phyloP scores from a whole-genome alignment of 148 eudicot genomes.

The Dianthus caryophyllus region DNA sequence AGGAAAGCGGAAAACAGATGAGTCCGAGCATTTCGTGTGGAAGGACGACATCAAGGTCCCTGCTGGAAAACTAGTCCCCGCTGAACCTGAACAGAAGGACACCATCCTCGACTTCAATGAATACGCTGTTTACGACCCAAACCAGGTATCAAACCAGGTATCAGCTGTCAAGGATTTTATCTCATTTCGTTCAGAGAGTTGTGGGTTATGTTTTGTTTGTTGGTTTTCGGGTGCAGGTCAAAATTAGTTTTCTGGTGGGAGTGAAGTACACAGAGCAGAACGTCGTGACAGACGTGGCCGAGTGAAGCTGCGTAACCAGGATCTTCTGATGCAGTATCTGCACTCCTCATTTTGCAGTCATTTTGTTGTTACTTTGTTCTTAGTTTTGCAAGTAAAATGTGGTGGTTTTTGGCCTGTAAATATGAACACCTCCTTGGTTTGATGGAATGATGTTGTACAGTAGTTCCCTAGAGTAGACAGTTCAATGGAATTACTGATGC shows the following conservation, averaged over 20 bases:
- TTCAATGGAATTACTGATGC: neutral
- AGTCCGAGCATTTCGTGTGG: slow-evolving; percentile 74
- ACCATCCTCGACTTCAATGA: slow-evolving; percentile 78
- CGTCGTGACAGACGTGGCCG: slow-evolving; percentile 36
- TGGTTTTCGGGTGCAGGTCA: slow-evolving; percentile 38
- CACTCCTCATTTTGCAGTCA: neutral
- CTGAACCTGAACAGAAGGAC: slow-evolving; percentile 55
- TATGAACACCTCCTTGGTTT: neutral
- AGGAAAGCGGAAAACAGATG: slow-evolving; percentile 66
- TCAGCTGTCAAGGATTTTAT: no score
- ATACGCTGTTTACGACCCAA: slow-evolving; percentile 79
- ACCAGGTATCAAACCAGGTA: slow-evolving; percentile 36
- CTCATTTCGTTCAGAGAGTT: neutral
- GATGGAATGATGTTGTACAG: neutral
- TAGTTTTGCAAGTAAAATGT: neutral
- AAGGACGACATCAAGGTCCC: slow-evolving; percentile 81
- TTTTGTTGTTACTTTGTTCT: neutral
- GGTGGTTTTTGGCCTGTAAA: slow-evolving; percentile 14
- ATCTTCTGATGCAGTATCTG: neutral
- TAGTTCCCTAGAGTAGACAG: neutral
- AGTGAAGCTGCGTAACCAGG: slow-evolving; percentile 8
- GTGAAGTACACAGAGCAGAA: slow-evolving; percentile 67
- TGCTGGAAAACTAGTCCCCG: slow-evolving; percentile 55
- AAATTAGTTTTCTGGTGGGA: slow-evolving; percentile 77
- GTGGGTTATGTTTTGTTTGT: neutral